phyloP scores from a whole-genome alignment of 2,329 filamentous ascomycete species.

The Tricladium varicosporioides region DNA sequence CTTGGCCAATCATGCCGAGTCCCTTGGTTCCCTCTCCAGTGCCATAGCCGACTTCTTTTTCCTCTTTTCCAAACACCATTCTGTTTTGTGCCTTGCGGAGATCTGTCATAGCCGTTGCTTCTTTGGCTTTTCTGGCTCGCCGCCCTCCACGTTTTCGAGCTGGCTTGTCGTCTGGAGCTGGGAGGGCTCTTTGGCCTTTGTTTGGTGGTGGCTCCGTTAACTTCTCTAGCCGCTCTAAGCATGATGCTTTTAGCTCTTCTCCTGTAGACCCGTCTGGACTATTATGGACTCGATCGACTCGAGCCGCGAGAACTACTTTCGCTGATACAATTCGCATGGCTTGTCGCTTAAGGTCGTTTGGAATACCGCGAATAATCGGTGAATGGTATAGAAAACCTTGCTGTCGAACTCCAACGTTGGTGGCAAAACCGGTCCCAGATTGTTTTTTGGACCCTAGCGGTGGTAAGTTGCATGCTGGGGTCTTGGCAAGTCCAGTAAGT shows the following conservation, averaged over 20 bases:
- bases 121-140: conserved; percentile 89
- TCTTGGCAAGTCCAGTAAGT: conserved; percentile 83
- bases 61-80: conserved; percentile 93
- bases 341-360: conserved; percentile 84
- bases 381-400: conserved; percentile 94
- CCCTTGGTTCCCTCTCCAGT: conserved; percentile 81
- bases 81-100: conserved; percentile 94
- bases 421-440: conserved; percentile 76
- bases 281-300: conserved; percentile 83
- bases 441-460: conserved; percentile 89
- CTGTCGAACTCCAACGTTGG: conserved; percentile 85
- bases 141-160: conserved; percentile 88
- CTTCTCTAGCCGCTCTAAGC: conserved; percentile 84
- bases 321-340: conserved; percentile 93
- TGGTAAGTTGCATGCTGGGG: conserved; percentile 87
- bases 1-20: conserved; percentile 91
- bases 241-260: conserved; percentile 77
- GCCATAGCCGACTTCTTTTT: conserved; percentile 89
- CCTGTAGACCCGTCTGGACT: conserved; percentile 80
- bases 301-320: conserved; percentile 90
- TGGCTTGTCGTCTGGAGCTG: conserved; percentile 93
- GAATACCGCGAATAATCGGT: conserved; percentile 80
- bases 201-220: conserved; percentile 89
- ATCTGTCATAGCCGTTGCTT: conserved; percentile 95
- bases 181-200: conserved; percentile 81